phyloP scores from a whole-genome alignment of 768 basidiomycete species.

The Pleurotus giganteus region DNA sequence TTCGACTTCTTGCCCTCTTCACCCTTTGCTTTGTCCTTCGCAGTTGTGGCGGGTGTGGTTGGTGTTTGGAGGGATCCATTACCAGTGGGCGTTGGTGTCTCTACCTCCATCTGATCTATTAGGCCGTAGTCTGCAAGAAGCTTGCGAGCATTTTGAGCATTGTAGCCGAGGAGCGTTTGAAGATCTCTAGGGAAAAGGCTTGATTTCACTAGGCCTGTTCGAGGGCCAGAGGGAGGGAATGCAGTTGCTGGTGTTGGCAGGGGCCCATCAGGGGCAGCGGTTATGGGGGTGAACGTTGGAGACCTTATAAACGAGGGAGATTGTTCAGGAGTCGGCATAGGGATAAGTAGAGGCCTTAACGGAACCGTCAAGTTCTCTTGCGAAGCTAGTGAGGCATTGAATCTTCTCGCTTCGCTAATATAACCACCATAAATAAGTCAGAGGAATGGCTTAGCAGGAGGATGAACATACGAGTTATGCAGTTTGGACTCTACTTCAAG shows the following conservation, averaged over 20 bases:
- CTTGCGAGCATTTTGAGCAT: conserved; percentile 34
- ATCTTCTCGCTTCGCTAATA: conserved; percentile 44
- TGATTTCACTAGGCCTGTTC: conserved; percentile 22
- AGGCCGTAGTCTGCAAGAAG: conserved; percentile 47
- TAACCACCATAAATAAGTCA: not conserved
- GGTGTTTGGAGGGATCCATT: conserved; percentile 9
- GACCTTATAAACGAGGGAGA: conserved; percentile 33
- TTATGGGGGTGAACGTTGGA: conserved; percentile 14
- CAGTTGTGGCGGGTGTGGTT: conserved; percentile 6
- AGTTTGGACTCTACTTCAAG: conserved; percentile 40
- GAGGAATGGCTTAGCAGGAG: not conserved
- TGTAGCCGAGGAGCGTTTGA: conserved; percentile 40
- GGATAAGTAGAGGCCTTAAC: conserved; percentile 49
- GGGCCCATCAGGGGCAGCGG: conserved; percentile 16
- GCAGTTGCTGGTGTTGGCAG: conserved; percentile 12
- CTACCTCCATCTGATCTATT: conserved; percentile 11
- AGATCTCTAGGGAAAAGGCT: conserved; percentile 48
- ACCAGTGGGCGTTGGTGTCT: not conserved
- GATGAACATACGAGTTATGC: conserved; percentile 42
- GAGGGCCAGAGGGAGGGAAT: not conserved
- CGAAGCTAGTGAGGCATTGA: conserved; percentile 36
- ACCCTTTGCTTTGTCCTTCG: not conserved
- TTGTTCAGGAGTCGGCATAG: conserved; percentile 45
- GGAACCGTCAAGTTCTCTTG: conserved; percentile 35
- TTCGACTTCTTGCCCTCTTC: not conserved